Conservation (phyloP, 805 yeast genomes). For the Maudiozyma serrabonitensis region DNA sequence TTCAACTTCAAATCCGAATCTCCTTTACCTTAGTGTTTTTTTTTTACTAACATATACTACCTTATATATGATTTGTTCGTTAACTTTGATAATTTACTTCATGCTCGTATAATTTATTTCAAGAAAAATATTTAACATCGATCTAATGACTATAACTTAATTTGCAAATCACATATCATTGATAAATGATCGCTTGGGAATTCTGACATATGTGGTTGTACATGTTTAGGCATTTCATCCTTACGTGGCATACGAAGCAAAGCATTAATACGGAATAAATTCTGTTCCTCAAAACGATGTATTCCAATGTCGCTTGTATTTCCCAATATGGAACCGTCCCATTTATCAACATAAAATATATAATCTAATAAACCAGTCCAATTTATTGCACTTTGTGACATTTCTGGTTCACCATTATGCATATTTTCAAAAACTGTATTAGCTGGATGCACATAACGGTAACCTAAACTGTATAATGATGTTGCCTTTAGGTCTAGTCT, state of each 20-base stretch:
- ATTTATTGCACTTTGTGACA: conserved; percentile 84
- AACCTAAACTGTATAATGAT: conserved; percentile 64
- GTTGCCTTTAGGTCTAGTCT: conserved; percentile 45
- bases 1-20: too few relatives aligned
- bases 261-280: conserved; percentile 37
- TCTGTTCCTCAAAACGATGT: conserved; percentile 32
- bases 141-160: not conserved
- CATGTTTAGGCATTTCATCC: conserved; percentile 68
- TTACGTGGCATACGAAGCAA: conserved; percentile 61
- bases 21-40: not conserved
- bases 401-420: conserved; percentile 57
- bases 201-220: conserved; percentile 72
- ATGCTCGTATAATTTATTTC: not conserved
- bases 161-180: conserved; percentile 53
- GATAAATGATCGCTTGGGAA: conserved; percentile 88
- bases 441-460: conserved; percentile 49
- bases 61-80: not conserved
- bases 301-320: conserved; percentile 28
- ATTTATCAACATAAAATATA: conserved; percentile 50
- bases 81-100: too few relatives aligned
- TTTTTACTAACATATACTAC: not conserved
- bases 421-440: conserved; percentile 55
- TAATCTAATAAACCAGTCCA: conserved; percentile 88
- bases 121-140: not conserved
- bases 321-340: conserved; percentile 32